These are phyloP conservation scores for Fusarium sp. DNA, from an alignment of 2,329 filamentous ascomycete genomes.

Conservation along the genomic window DNA sequence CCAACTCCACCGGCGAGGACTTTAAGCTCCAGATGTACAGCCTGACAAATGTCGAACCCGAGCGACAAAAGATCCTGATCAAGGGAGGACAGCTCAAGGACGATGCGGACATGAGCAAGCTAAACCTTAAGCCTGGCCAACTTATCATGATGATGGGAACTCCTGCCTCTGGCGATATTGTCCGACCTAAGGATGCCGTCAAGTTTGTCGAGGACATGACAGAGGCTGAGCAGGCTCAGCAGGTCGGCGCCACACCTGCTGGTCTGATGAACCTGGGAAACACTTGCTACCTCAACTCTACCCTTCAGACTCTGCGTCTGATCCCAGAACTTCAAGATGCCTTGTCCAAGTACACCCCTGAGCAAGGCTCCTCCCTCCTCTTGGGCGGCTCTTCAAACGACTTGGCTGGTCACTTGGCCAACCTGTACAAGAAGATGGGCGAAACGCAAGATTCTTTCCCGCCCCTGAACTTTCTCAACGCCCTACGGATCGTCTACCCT, in stretches of 20 bases:
- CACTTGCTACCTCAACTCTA: constrained; percentile 98
- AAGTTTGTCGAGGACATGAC: constrained; percentile 99
- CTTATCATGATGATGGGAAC: constrained; percentile 97
- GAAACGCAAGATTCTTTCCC: constrained; percentile 89
- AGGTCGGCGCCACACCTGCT: constrained; percentile 85
- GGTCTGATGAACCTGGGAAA: constrained; percentile 94
- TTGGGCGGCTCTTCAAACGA: constrained; percentile 63
- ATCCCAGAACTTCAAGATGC: constrained; percentile 92
- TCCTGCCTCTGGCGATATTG: constrained; percentile 68
- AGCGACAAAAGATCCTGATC: constrained; percentile 94
- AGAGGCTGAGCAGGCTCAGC: constrained; percentile 86
- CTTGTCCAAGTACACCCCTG: constrained; percentile 67
- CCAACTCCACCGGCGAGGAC: constrained; percentile 84
- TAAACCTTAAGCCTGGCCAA: constrained; percentile 87
- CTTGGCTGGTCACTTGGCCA: constrained; percentile 79
- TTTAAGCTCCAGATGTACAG: constrained; percentile 98
- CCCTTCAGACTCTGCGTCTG: constrained; percentile 87
- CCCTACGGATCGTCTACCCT: constrained; percentile 82
- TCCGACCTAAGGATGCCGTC: constrained; percentile 81
- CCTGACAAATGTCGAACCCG: constrained; percentile 93
- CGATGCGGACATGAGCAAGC: constrained; percentile 85
- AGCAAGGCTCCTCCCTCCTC: constrained; percentile 53
- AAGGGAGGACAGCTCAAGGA: constrained; percentile 96
- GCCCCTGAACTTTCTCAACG: constrained; percentile 83
- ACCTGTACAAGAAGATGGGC: constrained; percentile 89